Evolutionary conservation across 495 filamentous ascomycete genomes (phyloP), one percentile per base, ranked within the genome.

Genomic region (Neurospora intermedia): DNA sequence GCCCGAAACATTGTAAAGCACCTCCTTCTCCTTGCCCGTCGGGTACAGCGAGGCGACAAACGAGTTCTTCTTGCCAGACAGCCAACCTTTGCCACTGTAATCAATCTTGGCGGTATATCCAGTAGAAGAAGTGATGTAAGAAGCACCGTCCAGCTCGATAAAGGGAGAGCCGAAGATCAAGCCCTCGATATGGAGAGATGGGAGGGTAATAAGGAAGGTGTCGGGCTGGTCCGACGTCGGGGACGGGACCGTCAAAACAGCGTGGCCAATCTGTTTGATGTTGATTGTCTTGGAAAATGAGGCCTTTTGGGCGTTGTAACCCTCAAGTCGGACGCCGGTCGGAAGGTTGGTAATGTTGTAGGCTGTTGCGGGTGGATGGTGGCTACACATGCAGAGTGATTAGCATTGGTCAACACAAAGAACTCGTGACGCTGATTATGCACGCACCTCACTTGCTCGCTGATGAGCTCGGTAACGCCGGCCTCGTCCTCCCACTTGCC

Each of bases 231-330:
- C 85, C 70, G 84, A 83, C 40, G 82, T 82, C 35, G 86, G 83
- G 39, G 82, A 82, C 69, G 93, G 91, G 71, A 97, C 82, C 39
- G 92, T 89, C 70, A 94, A 88, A 23, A 96, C 83, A n/a, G 95
- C 94, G 77, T 98, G 95, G 71, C 96, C 96, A 81, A 98, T 91
- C 85, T 98, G 95, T 83, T 96, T 96, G 79, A 99, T 91, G 76
- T 95, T 90, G 81, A 99, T 98, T 13, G 95, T 96, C 69, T 91
- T 90, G 41, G 91, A 92, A 80, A 98, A 97, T 31, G 91, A 94
- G 8, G 94, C 96, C 81, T 97, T 98, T 78, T 98, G 96, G n/a
- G 92, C 96, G 76, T 98, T 97, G 84, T 98, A 97, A 72, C 96
- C 96, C 87, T 97, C 89, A 4, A 99, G 86, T 83, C 92, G 90